phyloP scores from a whole-genome alignment of 306 rosid species.

The Sophora flavescens region DNA sequence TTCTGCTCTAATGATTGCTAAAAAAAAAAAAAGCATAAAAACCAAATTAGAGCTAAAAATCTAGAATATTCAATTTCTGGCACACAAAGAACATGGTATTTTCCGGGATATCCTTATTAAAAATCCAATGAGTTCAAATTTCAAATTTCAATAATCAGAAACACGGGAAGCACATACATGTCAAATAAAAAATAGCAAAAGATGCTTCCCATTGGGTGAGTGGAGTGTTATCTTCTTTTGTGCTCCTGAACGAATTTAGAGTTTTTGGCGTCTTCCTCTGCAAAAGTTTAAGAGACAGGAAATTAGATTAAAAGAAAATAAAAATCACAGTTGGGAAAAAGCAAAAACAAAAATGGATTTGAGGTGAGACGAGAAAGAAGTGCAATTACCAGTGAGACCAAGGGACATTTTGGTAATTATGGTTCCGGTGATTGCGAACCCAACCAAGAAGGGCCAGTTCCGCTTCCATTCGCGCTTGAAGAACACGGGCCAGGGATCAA shows the following conservation, averaged over 20 bases:
- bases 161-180: neutral
- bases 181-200: neutral
- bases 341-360: neutral
- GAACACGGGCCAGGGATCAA: slow-evolving; percentile 96
- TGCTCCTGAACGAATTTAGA: slow-evolving; percentile 78
- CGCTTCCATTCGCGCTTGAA: slow-evolving; percentile 89
- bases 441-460: slow-evolving; percentile 90
- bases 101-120: neutral
- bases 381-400: slow-evolving; percentile 64
- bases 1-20: neutral
- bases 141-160: no score
- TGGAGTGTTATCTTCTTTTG: slow-evolving; percentile 59
- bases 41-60: neutral
- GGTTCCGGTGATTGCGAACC: slow-evolving; percentile 80
- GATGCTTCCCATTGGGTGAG: slow-evolving; percentile 15
- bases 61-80: neutral
- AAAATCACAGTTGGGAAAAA: neutral
- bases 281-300: neutral
- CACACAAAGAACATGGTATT: neutral
- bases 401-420: slow-evolving; percentile 76
- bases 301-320: slow-evolving; percentile 32
- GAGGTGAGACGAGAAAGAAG: neutral
- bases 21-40: no score
- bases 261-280: slow-evolving; percentile 91
- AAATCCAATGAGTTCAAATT: neutral